Base-by-base conservation (phyloP, 768 basidiomycete species). In the Phlebiopsis flavidoalba region DNA sequence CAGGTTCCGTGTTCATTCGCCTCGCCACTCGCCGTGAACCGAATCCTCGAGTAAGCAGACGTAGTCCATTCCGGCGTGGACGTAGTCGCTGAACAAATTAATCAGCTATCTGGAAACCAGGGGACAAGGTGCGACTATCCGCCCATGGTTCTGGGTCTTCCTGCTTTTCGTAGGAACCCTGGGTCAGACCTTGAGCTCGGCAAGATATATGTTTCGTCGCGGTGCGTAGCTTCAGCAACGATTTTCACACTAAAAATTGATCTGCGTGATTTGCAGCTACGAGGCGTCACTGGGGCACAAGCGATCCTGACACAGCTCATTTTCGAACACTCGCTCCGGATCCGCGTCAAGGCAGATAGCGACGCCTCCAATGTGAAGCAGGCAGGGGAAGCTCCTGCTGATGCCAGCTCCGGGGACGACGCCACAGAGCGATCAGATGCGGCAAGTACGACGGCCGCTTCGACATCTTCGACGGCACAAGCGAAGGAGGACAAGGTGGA, bases 111-210 rank as follows among this genome's bases (percentile, higher is more conserved):
- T 91, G 8, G 87, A 89, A 71, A 79, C 72, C 7, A 72, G 73
- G 15, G 84, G 83, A 3, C 67, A 79, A 60, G 78, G 71, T 19
- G 76, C 56, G 8, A 54, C 22, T 3, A 72, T 87, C 43, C 79
- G 80, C 22, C 89, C 89, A 0, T 88, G 87, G 83, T 80, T 90
- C 10, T 91, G 88, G 87, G 79, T 90, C 36, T 50, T 71, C 0
- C 73, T 74, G 70, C 73, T 86, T 19, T 79, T 85, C 63, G 48
- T 81, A 3, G 83, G 82, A 7, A 80, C 83, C 15, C 66, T 76
- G 6, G 0, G 78, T 4, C 73, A 72, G 8, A 72, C 81, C 5
- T 22, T 87, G 5, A 64, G 75, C 11, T 77, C 81, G 57, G 84
- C 89, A 63, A 78, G 77, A 70, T 89, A 87, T 66, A 72, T 81